phyloP scores from a whole-genome alignment of 768 basidiomycete genomes.

The Jaapia argillacea region DNA sequence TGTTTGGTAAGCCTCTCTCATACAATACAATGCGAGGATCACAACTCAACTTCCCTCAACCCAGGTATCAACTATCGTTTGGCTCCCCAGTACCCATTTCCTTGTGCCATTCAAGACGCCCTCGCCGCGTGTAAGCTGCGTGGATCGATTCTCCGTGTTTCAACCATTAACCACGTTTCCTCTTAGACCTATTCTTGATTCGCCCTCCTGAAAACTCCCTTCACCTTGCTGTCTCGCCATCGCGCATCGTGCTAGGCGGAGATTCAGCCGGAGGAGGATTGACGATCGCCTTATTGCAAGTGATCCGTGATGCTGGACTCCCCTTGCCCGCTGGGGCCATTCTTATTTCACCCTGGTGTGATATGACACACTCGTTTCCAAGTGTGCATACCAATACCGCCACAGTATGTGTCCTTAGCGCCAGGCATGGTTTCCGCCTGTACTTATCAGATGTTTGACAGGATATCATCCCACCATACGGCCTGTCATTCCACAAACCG shows the following conservation, averaged over 20 bases:
- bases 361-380: slow-evolving; percentile 92
- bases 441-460: slow-evolving; percentile 15
- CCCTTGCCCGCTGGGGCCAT: slow-evolving; percentile 83
- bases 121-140: slow-evolving; percentile 70
- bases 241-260: slow-evolving; percentile 77
- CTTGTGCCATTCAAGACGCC: slow-evolving; percentile 83
- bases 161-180: neutral
- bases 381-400: slow-evolving; percentile 78
- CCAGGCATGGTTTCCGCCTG: neutral
- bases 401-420: slow-evolving; percentile 41
- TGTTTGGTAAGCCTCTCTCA: slow-evolving; percentile 68
- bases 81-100: slow-evolving; percentile 97
- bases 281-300: slow-evolving; percentile 72
- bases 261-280: slow-evolving; percentile 93
- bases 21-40: slow-evolving; percentile 4
- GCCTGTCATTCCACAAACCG: slow-evolving; percentile 71
- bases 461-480: slow-evolving; percentile 77
- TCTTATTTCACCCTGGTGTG: slow-evolving; percentile 88
- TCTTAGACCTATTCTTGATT: slow-evolving; percentile 79
- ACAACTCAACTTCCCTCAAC: slow-evolving; percentile 8
- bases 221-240: slow-evolving; percentile 74
- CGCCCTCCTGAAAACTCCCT: slow-evolving; percentile 71
- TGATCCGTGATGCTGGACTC: slow-evolving; percentile 75
- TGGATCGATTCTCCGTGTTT: neutral
- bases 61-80: slow-evolving; percentile 73